Evolutionary conservation across 1,284 basidiomycete genomes (phyloP), one percentile per base, ranked within the genome.

Genomic region (Fomitopsis betulina): DNA sequence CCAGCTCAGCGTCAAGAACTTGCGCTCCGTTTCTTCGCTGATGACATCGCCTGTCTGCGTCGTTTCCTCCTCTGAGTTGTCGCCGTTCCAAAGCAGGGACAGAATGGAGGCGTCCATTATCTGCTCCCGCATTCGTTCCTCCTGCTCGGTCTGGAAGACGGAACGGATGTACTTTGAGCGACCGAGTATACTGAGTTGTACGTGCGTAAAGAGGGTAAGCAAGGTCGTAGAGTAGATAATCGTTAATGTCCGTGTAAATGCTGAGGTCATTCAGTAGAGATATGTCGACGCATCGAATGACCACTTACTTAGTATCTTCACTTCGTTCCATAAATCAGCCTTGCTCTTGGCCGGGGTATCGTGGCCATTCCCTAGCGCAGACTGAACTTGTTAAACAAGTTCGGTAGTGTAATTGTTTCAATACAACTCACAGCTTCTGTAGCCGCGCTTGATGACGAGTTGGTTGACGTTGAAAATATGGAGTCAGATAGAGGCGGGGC

Each of bases 1-100:
- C 91, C 93, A 96, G 54, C 86, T 91, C 62, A 95, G 82, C 0
- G 91, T 94, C 58, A 96, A 77, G 68, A 87, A 96, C 67, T 87
- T 87, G 61, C 82, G 76, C 72, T 95, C 91, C 1, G 84, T 84
- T 55, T 86, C 83, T 39, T 86, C 82, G 37, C 70, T 73, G 13
- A 85, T 59, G 10, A 56, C 43, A 33, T 68, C 74, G 35, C 72
- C 71, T 42, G 68, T 67, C 57, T 73, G 69, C 40, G 68, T 63
- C 23, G 66, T 70, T 15, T 72, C 70, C 25, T 69, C 69, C 39
- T 70, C 72, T 35, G 65, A 47, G 42, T 63, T 49, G 58, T 52
- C 42, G 58, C 63, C 62, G 33, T 67, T 63, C 64, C 70, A 71
- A 52, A 77, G 68, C 60, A 67, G 65, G 55, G 64, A 72, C 58